These are phyloP conservation scores for Citrus cavaleriei DNA, from an alignment of 345 rosid species.

Conservation along the genomic window DNA sequence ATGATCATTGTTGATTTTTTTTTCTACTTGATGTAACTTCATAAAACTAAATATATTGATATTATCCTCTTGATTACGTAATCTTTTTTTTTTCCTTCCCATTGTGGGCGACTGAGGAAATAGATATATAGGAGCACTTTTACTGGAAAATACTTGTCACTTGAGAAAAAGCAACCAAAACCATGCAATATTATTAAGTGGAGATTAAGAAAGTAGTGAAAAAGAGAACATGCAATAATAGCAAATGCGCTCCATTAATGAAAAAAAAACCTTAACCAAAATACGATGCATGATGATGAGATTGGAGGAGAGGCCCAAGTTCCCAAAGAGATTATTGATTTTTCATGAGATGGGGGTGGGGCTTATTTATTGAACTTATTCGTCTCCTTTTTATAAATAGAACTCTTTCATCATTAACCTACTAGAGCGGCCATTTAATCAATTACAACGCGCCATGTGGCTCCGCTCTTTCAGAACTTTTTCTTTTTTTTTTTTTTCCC, in stretches of 20 bases:
- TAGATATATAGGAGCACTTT: neutral
- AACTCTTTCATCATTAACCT: conserved; percentile 27
- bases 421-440: conserved; percentile 38
- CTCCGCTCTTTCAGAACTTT: conserved; percentile 6
- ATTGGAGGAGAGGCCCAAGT: conserved; percentile 77
- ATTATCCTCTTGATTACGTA: neutral
- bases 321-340: conserved; percentile 74
- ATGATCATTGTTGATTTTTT: neutral
- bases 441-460: conserved; percentile 40
- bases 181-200: conserved; percentile 12
- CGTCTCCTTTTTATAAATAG: conserved; percentile 31
- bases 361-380: neutral
- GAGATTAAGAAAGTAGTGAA: neutral
- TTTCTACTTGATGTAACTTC: neutral
- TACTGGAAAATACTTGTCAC: neutral
- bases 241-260: conserved; percentile 8
- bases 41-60: neutral
- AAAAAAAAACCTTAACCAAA: conserved; percentile 10
- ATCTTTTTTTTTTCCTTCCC: too few species aligned
- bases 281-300: conserved; percentile 27
- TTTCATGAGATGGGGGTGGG: conserved; percentile 47
- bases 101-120: too few species aligned
- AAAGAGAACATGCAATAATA: conserved; percentile 13
- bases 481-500: neutral
- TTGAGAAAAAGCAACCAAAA: neutral